These are phyloP conservation scores for Dispira simplex DNA, from an alignment of 192 early-diverging fungal genomes.

Conservation along the genomic window DNA sequence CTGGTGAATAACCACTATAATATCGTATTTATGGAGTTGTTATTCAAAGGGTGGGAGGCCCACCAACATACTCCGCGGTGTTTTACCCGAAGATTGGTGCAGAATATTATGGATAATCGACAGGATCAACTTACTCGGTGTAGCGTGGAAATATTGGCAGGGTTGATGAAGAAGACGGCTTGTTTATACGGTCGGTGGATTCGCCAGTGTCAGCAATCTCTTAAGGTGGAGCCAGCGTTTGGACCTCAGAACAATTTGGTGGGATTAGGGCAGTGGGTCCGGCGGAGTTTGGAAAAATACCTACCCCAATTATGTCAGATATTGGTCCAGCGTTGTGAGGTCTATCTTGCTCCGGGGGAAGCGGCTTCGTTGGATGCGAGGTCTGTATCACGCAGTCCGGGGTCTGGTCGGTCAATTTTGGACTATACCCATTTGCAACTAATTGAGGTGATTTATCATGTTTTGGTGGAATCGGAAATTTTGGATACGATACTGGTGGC, in stretches of 20 bases:
- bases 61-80: neutral
- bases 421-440: constrained; percentile 4
- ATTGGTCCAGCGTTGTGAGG: neutral
- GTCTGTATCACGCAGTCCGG: no score
- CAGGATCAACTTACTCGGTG: neutral
- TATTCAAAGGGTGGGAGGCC: neutral
- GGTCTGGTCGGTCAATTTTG: neutral
- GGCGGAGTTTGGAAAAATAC: neutral
- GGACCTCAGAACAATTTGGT: constrained; percentile 2
- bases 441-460: constrained; percentile 6
- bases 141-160: neutral
- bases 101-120: neutral
- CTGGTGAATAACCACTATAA: constrained; percentile 2
- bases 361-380: neutral
- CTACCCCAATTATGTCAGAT: neutral
- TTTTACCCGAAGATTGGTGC: neutral
- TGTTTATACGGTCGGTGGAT: constrained; percentile 8
- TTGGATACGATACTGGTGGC: neutral
- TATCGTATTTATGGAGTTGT: neutral
- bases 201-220: constrained; percentile 1
- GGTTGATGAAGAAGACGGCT: neutral
- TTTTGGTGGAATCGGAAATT: constrained; percentile 3
- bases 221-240: neutral
- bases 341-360: neutral
- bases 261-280: neutral